phyloP scores from a whole-genome alignment of 139 green algal genomes.

The Chlamydomonas sphaeroides region DNA sequence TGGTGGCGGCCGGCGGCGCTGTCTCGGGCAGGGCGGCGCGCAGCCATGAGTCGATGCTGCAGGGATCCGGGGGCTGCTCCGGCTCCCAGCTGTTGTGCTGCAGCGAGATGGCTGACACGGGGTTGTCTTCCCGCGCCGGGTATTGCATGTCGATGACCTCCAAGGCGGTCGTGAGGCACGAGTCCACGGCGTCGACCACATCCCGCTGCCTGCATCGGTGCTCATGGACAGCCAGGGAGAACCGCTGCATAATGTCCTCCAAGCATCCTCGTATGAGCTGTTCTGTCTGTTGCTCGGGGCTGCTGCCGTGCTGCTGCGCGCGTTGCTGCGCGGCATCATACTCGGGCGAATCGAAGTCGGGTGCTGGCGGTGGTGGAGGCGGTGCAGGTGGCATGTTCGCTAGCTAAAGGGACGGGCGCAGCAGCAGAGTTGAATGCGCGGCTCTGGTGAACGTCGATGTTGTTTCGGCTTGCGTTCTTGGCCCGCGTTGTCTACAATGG shows the following conservation, averaged over 20 bases:
- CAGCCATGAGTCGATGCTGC: constrained; percentile 56
- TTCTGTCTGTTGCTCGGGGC: not conserved
- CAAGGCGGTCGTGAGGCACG: constrained; percentile 40
- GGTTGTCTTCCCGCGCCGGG: constrained; percentile 34
- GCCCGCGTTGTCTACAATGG: no score
- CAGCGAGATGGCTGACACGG: constrained; percentile 42
- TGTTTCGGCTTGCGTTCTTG: no score
- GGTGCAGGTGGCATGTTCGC: not conserved
- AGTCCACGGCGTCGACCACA: constrained; percentile 15
- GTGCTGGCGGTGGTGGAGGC: not conserved
- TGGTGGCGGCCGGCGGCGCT: not conserved
- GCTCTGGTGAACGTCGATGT: no score
- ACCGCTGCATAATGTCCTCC: not conserved
- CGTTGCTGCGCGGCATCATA: constrained; percentile 37
- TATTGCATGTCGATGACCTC: constrained; percentile 50
- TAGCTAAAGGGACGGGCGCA: no score
- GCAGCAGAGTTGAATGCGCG: no score
- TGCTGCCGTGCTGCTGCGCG: not conserved
- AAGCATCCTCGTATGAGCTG: constrained; percentile 1
- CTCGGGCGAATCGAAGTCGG: constrained; percentile 35
- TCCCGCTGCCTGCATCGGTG: not conserved
- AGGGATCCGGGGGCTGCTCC: constrained; percentile 54
- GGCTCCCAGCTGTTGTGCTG: constrained; percentile 55
- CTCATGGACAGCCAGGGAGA: not conserved
- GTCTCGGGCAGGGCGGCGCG: constrained; percentile 53